These are phyloP conservation scores for Xylogone sp. DNA, from an alignment of 2,329 filamentous ascomycete genomes.

Conservation along the genomic window DNA sequence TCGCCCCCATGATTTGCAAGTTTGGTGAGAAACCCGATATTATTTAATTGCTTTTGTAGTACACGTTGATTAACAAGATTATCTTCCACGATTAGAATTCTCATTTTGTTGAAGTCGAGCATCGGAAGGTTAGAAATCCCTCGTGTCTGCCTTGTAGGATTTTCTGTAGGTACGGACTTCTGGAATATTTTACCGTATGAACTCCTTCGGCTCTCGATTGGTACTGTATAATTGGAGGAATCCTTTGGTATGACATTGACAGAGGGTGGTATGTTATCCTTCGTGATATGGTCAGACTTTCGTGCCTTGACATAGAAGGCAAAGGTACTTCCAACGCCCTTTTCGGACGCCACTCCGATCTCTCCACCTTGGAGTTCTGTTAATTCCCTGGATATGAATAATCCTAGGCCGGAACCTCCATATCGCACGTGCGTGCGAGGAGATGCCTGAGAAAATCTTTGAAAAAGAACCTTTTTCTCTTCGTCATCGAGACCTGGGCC, in stretches of 20 bases:
- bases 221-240: constrained; percentile 12
- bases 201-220: constrained; percentile 17
- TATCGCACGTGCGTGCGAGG: constrained; percentile 77
- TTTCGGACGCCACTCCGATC: constrained; percentile 68
- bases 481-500: constrained; percentile 68
- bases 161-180: constrained; percentile 13
- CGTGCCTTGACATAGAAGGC: constrained; percentile 59
- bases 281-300: constrained; percentile 10
- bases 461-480: constrained; percentile 72
- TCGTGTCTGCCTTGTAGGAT: not conserved
- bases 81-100: constrained; percentile 64
- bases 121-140: not conserved
- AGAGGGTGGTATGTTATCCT: constrained; percentile 19
- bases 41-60: constrained; percentile 56
- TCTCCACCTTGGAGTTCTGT: constrained; percentile 78
- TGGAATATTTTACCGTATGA: constrained; percentile 14
- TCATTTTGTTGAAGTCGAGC: constrained; percentile 24
- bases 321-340: constrained; percentile 69
- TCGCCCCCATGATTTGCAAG: constrained; percentile 64
- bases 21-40: constrained; percentile 55
- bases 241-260: constrained; percentile 13
- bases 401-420: constrained; percentile 72
- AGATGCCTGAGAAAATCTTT: constrained; percentile 78
- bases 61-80: constrained; percentile 66
- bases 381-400: constrained; percentile 76